These are phyloP conservation scores for Pyricularia sp. DNA, from an alignment of 2,329 filamentous ascomycete species.

Conservation along the genomic window DNA sequence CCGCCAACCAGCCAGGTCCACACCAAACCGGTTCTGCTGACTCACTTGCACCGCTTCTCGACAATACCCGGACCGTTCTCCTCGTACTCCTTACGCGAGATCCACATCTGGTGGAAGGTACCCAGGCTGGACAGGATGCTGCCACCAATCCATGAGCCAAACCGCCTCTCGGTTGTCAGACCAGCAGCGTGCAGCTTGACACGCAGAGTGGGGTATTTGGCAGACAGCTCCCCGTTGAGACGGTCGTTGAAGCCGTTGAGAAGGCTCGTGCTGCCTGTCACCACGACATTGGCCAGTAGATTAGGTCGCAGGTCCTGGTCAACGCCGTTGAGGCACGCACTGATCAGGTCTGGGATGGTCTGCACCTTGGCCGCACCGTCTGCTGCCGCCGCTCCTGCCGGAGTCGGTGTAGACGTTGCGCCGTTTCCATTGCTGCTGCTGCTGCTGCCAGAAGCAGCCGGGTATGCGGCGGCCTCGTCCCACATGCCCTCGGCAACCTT, in stretches of 20 bases:
- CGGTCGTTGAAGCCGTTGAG: constrained; percentile 89
- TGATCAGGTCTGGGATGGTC: constrained; percentile 77
- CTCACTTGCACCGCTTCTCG: constrained; percentile 88
- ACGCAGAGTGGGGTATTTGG: constrained; percentile 74
- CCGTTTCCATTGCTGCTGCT: neutral
- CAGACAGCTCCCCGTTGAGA: constrained; percentile 72
- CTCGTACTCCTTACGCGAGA: constrained; percentile 93
- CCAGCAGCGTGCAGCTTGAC: constrained; percentile 85
- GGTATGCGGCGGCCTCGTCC: constrained; percentile 69
- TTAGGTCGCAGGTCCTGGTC: constrained; percentile 83
- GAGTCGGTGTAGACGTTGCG: neutral
- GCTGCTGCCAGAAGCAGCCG: constrained; percentile 18
- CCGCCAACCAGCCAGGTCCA: neutral
- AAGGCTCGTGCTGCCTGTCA: constrained; percentile 81
- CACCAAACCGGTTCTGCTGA: neutral
- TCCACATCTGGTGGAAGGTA: constrained; percentile 99
- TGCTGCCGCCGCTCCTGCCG: neutral
- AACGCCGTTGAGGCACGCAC: constrained; percentile 65
- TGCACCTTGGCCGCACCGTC: constrained; percentile 49
- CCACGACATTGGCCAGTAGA: constrained; percentile 80
- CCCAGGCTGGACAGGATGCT: constrained; percentile 87
- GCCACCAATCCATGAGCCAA: constrained; percentile 68
- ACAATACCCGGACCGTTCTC: constrained; percentile 87
- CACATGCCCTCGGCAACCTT: constrained; percentile 82
- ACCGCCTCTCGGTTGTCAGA: constrained; percentile 74